phyloP scores from a whole-genome alignment of 2,329 filamentous ascomycete species.

The Penicillium brasilianum region DNA sequence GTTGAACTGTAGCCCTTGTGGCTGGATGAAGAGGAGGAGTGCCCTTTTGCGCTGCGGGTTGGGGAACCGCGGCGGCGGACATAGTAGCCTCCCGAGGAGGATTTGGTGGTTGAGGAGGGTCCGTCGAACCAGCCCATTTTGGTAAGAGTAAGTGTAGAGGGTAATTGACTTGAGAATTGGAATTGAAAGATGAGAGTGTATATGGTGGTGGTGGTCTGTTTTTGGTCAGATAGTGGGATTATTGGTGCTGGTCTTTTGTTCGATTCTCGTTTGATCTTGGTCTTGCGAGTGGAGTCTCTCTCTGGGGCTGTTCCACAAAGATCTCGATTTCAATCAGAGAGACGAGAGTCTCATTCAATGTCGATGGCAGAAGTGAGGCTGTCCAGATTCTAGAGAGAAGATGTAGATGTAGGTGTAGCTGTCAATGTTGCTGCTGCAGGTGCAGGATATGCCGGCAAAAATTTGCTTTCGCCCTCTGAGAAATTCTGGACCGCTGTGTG shows the following conservation, averaged over 20 bases:
- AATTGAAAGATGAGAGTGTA: neutral
- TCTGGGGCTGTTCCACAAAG: neutral
- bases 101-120: conserved; percentile 29
- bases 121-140: conserved; percentile 57
- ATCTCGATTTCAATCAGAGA: neutral
- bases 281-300: conserved; percentile 3
- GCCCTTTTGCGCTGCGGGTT: conserved; percentile 39
- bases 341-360: neutral
- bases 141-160: neutral
- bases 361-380: neutral
- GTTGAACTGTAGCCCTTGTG: conserved; percentile 42
- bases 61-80: conserved; percentile 45
- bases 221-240: neutral
- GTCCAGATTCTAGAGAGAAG: neutral
- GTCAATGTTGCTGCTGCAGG: conserved; percentile 4
- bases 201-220: neutral
- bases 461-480: conserved; percentile 2
- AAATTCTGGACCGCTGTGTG: conserved; percentile 22
- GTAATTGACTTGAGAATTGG: neutral
- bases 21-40: conserved; percentile 40
- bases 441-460: conserved; percentile 1
- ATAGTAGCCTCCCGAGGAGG: conserved; percentile 37
- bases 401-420: neutral
- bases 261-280: neutral
- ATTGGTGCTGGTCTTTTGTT: neutral